Evolutionary conservation across 2,329 filamentous ascomycete species (phyloP), one percentile per base, ranked within the genome.

Genomic region (Apiospora rasikravindrae): DNA sequence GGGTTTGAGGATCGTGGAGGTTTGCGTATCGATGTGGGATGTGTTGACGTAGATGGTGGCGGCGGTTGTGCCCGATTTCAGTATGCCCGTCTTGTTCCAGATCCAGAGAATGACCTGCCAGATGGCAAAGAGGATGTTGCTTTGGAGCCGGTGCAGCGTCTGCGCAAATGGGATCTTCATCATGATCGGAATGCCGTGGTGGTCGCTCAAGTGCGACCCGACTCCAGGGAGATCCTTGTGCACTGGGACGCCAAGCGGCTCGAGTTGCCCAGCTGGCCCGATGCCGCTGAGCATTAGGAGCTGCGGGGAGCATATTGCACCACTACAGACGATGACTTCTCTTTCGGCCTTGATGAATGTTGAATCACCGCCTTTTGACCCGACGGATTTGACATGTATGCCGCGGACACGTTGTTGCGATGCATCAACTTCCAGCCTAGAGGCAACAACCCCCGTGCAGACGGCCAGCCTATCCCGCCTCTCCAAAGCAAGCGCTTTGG

Each of bases 231-330:
- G 67, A 16, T 73, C 26, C 29, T 64, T 70, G 26, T 67, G n/a
- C 26, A 74, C 71, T 2, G 69, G 6, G 4, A 73, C 71, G 24
- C 64, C 61, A 10, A 67, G 66, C 1, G 53, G 26, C 10, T 37
- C 16, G 5, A 73, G 51, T 14, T 73, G 70, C 0, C 44, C 19
- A 2, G 69, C 70, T 14, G 69, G 53, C 29, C 72, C 71, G 22
- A 74, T 73, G 16, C 73, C 73, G 26, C 72, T 73, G 2, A 73
- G 53, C 72, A 73, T 72, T 4, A 74, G 51, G 1, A 74, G 67
- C 11, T 73, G 72, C 16, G 73, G 72, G 3, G 73, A 71, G 53
- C 73, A 49, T 13, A 70, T 67, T 5, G 73, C 72, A 33, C 73
- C 73, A 40, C 70, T 69, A 24, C 57, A 69, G 2, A 74, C 24